phyloP scores from a whole-genome alignment of 805 yeast species.

The Spathaspora passalidarum region DNA sequence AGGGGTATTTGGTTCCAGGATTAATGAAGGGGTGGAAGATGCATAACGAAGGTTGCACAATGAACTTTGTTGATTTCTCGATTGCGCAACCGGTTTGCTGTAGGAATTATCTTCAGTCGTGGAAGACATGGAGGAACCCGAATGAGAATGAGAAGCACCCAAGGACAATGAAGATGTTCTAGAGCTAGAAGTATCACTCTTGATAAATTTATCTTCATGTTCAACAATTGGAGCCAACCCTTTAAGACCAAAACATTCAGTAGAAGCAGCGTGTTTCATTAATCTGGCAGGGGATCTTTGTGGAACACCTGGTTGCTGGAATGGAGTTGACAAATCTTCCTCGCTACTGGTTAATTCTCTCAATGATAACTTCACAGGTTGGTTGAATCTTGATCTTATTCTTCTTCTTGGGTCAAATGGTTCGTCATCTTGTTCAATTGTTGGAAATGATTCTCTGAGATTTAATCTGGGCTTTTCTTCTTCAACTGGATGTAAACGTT shows the following conservation, averaged over 20 bases:
- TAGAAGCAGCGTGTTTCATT: conserved; percentile 1
- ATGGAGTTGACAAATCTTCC: conserved; percentile 12
- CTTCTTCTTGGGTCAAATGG: conserved; percentile 19
- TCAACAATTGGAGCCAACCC: conserved; percentile 41
- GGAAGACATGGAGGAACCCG: not conserved
- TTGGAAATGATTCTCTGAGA: too few species aligned
- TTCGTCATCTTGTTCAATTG: too few species aligned
- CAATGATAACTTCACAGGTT: too few species aligned
- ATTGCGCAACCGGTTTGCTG: not conserved
- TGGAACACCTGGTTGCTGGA: conserved; percentile 2
- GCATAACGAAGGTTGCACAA: not conserved
- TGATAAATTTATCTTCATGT: conserved; percentile 23
- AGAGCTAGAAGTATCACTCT: conserved; percentile 20
- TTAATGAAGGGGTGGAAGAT: not conserved
- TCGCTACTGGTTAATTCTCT: conserved; percentile 6
- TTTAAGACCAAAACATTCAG: conserved; percentile 19
- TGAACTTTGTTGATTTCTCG: conserved; percentile 3
- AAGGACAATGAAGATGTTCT: conserved; percentile 37
- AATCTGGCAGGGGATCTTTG: conserved; percentile 10
- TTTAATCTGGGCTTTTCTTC: not conserved
- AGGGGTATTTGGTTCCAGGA: not conserved
- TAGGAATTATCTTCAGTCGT: not conserved
- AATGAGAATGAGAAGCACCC: conserved; percentile 12
- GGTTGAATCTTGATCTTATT: conserved; percentile 7
- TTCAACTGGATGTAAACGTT: too few species aligned